A percentile compares a stretch with the other conserved stretches of the same genome.
phyloP scores from a whole-genome alignment of 148 eudicot genomes.

The Spergularia bocconei region DNA sequence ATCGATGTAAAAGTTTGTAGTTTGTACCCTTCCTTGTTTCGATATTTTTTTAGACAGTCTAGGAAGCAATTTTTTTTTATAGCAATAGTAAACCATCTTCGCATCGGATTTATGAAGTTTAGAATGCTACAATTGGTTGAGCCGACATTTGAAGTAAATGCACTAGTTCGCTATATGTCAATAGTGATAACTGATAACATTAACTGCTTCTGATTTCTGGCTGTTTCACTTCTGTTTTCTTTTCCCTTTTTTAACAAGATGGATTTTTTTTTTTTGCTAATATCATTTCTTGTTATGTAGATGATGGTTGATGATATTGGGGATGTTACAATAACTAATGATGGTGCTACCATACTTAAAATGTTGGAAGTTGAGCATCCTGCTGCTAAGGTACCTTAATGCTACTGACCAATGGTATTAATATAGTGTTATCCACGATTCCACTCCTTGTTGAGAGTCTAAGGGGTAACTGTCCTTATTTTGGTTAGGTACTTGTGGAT shows the following conservation, averaged over 20 bases:
- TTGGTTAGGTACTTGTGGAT: slow-evolving; percentile 79
- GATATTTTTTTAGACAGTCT: too few species aligned
- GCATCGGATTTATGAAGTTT: too few species aligned
- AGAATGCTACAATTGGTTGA: too few species aligned
- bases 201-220: not conserved
- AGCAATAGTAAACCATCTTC: too few species aligned
- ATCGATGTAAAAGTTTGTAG: too few species aligned
- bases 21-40: too few species aligned
- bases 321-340: slow-evolving; percentile 92
- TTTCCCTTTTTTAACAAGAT: not conserved
- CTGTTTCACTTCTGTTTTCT: not conserved
- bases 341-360: slow-evolving; percentile 91
- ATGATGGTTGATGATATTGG: slow-evolving; percentile 97
- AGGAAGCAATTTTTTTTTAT: too few species aligned
- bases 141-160: too few species aligned
- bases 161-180: too few species aligned
- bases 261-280: not conserved
- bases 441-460: not conserved
- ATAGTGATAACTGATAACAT: too few species aligned
- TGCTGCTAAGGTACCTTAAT: slow-evolving; percentile 74
- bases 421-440: not conserved
- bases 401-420: not conserved
- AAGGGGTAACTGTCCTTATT: not conserved
- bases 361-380: slow-evolving; percentile 98
- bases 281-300: slow-evolving; percentile 27